Evolutionary conservation across 164 flowering plant genomes (phyloP).

Genomic region (Protea cynaroides): DNA sequence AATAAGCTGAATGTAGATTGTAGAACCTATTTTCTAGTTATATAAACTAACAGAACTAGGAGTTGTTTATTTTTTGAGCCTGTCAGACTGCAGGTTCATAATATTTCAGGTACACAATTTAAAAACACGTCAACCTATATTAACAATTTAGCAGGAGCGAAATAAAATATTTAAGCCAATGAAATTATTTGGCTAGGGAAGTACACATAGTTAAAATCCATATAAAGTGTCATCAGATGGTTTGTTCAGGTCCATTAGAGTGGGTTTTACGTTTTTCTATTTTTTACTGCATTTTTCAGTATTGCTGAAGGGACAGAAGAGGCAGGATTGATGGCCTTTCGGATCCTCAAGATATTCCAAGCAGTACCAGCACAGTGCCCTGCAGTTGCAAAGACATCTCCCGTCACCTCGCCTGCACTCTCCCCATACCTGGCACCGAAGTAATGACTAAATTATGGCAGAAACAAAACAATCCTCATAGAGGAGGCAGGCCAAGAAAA

Average conservation of each 20-base stretch:
- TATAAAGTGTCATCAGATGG: no score
- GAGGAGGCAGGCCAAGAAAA: neutral
- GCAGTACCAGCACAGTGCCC: constrained; percentile 67
- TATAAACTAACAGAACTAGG: no score
- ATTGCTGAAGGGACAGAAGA: constrained; percentile 39
- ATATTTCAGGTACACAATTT: neutral
- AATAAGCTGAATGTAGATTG: no score
- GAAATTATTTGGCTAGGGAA: neutral
- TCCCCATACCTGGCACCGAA: constrained; percentile 56
- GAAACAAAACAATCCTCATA: neutral
- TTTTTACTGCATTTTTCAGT: constrained; percentile 34
- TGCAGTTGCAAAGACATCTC: constrained; percentile 70
- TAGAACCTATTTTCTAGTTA: no score
- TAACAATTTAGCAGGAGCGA: neutral
- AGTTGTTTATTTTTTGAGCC: no score
- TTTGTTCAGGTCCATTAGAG: neutral
- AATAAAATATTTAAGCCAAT: neutral
- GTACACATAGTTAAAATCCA: neutral
- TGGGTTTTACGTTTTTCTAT: constrained; percentile 4
- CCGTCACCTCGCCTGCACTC: constrained; percentile 80
- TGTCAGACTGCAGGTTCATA: no score
- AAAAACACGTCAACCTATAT: neutral
- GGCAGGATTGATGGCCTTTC: constrained; percentile 67
- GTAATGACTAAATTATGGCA: neutral
- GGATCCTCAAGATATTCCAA: constrained; percentile 77